Conservation (phyloP, 176 grass and related monocot species). For the Lolium perenne region DNA sequence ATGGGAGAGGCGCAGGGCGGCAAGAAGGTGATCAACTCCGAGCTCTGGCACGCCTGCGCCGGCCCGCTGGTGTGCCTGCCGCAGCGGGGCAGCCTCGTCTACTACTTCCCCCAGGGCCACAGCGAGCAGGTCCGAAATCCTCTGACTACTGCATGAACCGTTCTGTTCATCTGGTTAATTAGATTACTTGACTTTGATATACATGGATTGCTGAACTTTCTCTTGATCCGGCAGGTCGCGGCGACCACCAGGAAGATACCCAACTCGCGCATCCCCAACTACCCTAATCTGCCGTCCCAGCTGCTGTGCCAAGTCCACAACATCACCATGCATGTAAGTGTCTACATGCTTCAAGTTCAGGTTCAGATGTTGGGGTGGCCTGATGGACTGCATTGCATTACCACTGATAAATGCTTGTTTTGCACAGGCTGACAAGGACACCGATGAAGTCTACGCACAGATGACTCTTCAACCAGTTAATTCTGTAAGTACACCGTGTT, state of each 20-base stretch:
- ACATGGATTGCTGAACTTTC: neutral
- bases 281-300: conserved; percentile 89
- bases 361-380: neutral
- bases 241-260: conserved; percentile 83
- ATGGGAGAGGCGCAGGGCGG: conserved; percentile 69
- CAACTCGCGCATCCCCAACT: conserved; percentile 83
- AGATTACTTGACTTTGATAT: too few species aligned
- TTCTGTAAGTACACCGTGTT: conserved; percentile 59
- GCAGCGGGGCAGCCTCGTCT: conserved; percentile 83
- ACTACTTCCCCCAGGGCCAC: conserved; percentile 96
- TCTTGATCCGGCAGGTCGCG: conserved; percentile 62
- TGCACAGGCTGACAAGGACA: conserved; percentile 91
- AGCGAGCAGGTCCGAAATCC: conserved; percentile 89
- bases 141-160: neutral
- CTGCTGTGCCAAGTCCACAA: conserved; percentile 96
- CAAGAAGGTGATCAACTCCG: conserved; percentile 95
- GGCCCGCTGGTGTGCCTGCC: conserved; percentile 88
- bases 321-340: conserved; percentile 85
- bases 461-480: conserved; percentile 97
- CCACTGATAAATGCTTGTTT: neutral
- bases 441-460: conserved; percentile 93
- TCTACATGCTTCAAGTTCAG: neutral
- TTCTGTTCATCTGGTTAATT: neutral
- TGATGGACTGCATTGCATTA: too few species aligned
- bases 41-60: conserved; percentile 97